Evolutionary conservation across 208 protist species (phyloP).

Genomic region (Kentomonas sorsogonicus): DNA sequence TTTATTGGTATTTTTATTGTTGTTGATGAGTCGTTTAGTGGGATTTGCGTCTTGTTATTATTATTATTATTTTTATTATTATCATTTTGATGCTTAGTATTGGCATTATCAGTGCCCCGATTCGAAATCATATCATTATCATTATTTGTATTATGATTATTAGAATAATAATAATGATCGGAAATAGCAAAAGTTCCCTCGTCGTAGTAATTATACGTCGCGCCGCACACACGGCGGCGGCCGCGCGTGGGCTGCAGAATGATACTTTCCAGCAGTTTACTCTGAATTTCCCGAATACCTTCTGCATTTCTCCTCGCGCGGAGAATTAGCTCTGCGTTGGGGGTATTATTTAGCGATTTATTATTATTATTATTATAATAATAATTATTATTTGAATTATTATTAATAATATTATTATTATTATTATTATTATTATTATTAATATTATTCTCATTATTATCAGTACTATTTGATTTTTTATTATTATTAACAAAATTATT

Average conservation of each 20-base stretch:
- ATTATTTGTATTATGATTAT: constrained; percentile 9
- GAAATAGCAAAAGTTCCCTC: no score
- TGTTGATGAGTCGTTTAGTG: no score
- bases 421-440: constrained; percentile 4
- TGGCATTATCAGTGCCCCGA: not conserved
- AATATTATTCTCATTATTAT: constrained; percentile 1
- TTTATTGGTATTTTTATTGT: not conserved
- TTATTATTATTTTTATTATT: constrained; percentile 8
- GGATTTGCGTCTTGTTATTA: not conserved
- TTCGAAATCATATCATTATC: not conserved
- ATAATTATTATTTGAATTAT: constrained; percentile 9
- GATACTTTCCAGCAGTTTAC: no score
- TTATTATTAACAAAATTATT: not conserved
- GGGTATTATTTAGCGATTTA: no score
- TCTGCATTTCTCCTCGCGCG: no score
- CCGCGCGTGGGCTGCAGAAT: no score
- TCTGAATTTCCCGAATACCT: no score
- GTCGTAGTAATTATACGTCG: no score
- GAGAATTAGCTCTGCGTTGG: no score
- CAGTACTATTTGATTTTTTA: constrained; percentile 2
- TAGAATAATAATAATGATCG: no score
- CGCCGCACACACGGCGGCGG: no score
- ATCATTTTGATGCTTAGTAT: not conserved
- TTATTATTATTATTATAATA: not conserved
- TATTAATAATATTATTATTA: constrained; percentile 1